Evolutionary conservation across 2,329 filamentous ascomycete genomes (phyloP), one percentile per base, ranked within the genome.

Genomic region (Fusarium staphyleae): DNA sequence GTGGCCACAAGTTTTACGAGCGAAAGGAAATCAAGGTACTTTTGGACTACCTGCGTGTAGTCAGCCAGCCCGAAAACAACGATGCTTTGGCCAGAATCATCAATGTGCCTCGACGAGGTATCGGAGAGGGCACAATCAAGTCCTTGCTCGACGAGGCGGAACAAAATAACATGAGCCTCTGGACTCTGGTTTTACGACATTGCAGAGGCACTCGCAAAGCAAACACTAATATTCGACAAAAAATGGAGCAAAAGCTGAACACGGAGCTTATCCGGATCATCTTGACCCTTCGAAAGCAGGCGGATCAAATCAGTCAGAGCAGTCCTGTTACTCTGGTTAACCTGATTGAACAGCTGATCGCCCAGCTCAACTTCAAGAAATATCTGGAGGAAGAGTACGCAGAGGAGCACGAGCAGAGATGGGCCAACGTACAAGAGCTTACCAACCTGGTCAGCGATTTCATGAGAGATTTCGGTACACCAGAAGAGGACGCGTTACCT

Each of bases 401-500:
- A 0, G 87, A 95, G 14, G 87, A 93, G 54, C 82, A 88, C 60
- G 91, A 95, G 62, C 81, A 86, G 49, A 81, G 92, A 55, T 95
- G 92, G 90, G 87, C 87, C 26, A 98, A 96, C 64, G 87, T 98
- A 0, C 86, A 95, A 67, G 93, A 98, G 72, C 84, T 98, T n/a
- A 77, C 96, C 50, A 84, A 78, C 13, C 86, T 96, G 68, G 91
- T 91, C 1, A 81, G 81, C 4, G 92, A 97, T 55, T 88, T 93
- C 69, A 77, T 74, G 72, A 75, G 67, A 41, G 79, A 76, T 46
- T 70, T 71, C 55, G 75, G 67, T 3, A 69, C 74, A 12, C 60
- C 69, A 3, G 78, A 82, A 3, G 80, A 87, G 26, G 84, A 87
- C 15, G 68, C 73, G 5, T 78, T 88, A 3, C 85, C 92, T 0